phyloP scores from a whole-genome alignment of 164 flowering plant species.

The Dillenia turbinata region DNA sequence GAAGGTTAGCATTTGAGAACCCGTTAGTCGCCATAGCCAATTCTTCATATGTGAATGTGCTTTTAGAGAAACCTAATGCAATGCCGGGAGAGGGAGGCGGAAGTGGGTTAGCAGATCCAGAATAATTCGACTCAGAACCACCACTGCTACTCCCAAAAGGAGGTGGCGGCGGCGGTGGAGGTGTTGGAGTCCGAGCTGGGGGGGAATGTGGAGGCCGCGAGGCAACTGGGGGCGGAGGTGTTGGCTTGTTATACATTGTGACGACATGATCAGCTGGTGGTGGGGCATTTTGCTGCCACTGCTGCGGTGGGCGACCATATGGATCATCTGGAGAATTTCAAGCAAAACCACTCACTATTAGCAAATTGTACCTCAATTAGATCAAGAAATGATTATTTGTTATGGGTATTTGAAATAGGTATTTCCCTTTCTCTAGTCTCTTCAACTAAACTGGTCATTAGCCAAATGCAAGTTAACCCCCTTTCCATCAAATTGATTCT shows the following conservation, averaged over 20 bases:
- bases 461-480: no score
- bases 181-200: slow-evolving; percentile 9
- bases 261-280: slow-evolving; percentile 48
- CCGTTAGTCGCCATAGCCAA: slow-evolving; percentile 86
- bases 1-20: slow-evolving; percentile 80
- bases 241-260: slow-evolving; percentile 34
- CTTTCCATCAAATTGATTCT: no score
- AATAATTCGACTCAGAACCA: slow-evolving; percentile 66
- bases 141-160: slow-evolving; percentile 60
- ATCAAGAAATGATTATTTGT: no score
- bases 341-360: neutral
- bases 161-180: slow-evolving; percentile 37
- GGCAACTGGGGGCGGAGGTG: slow-evolving; percentile 49
- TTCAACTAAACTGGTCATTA: no score
- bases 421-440: no score
- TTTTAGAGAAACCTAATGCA: slow-evolving; percentile 62
- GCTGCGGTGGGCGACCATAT: slow-evolving; percentile 42
- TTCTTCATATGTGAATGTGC: slow-evolving; percentile 82
- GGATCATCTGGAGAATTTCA: slow-evolving; percentile 26
- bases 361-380: no score
- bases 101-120: slow-evolving; percentile 45
- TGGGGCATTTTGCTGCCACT: slow-evolving; percentile 60
- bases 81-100: slow-evolving; percentile 77
- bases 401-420: no score
- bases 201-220: slow-evolving; percentile 40